A percentile compares a stretch with the other conserved stretches of the same genome.
Conservation (phyloP, 306 rosid genomes). For the Quercus wislizeni region DNA sequence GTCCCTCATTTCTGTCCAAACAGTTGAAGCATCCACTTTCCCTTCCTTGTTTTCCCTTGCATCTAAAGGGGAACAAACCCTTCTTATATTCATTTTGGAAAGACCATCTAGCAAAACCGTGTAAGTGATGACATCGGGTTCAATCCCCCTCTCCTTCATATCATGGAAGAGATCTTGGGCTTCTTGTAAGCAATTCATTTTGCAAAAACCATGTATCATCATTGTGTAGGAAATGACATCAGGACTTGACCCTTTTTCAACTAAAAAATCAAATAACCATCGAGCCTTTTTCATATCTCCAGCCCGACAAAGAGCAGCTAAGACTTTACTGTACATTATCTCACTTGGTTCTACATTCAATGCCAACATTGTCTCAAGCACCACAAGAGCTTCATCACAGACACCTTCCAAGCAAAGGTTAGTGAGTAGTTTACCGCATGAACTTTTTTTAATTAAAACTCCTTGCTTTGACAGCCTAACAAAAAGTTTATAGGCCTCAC, state of each 20-base stretch:
- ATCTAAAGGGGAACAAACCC: not conserved
- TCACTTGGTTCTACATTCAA: conserved; percentile 49
- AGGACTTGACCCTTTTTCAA: conserved; percentile 45
- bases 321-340: conserved; percentile 48
- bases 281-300: conserved; percentile 52
- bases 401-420: conserved; percentile 52
- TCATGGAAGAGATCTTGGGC: conserved; percentile 64
- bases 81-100: conserved; percentile 31
- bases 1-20: conserved; percentile 61
- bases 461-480: conserved; percentile 45
- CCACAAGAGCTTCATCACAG: conserved; percentile 26
- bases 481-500: conserved; percentile 49
- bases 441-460: conserved; percentile 26
- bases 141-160: conserved; percentile 61
- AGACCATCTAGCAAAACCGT: conserved; percentile 70
- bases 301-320: conserved; percentile 55
- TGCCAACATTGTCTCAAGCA: conserved; percentile 43
- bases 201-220: conserved; percentile 74
- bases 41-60: conserved; percentile 10
- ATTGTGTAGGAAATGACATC: conserved; percentile 66
- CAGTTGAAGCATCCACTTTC: conserved; percentile 27
- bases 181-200: conserved; percentile 44
- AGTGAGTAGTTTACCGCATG: conserved; percentile 47
- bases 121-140: conserved; percentile 68
- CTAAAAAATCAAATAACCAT: conserved; percentile 40